These are phyloP conservation scores for Forsythia suspensa DNA, from an alignment of 257 asterid species.

Conservation along the genomic window DNA sequence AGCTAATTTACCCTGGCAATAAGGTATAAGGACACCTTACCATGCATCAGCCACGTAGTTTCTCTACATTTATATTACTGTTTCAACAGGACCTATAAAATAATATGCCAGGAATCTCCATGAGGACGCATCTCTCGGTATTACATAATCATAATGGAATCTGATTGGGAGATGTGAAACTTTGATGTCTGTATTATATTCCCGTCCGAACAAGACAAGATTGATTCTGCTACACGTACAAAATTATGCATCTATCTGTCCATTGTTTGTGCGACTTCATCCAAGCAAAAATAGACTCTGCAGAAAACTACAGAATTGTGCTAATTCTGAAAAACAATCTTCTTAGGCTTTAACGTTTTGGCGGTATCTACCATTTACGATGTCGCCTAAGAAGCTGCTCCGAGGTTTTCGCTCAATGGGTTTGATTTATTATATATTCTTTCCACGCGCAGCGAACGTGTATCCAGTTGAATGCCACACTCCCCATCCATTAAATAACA, in stretches of 20 bases:
- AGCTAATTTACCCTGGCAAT: no score
- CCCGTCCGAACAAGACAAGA: neutral
- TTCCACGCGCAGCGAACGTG: constrained; percentile 29
- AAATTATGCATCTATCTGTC: neutral
- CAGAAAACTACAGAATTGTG: neutral
- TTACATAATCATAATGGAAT: neutral
- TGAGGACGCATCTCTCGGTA: no score
- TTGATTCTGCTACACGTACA: neutral
- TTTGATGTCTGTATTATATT: neutral
- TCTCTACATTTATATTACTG: no score
- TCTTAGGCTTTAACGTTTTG: constrained; percentile 28
- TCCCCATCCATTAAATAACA: constrained; percentile 19
- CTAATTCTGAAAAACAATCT: neutral
- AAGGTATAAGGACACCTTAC: no score
- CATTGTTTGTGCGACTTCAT: neutral
- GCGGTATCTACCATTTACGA: constrained; percentile 21
- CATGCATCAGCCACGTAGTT: no score
- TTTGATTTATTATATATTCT: constrained; percentile 18
- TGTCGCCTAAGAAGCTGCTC: constrained; percentile 30
- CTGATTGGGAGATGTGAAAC: neutral
- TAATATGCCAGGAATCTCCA: no score
- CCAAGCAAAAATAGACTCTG: neutral
- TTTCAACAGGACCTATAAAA: no score
- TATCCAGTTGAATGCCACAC: constrained; percentile 45
- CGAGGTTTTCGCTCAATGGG: neutral